Evolutionary conservation across 2,329 filamentous ascomycete species (phyloP).

Genomic region (Sporothrix dimorphospora): DNA sequence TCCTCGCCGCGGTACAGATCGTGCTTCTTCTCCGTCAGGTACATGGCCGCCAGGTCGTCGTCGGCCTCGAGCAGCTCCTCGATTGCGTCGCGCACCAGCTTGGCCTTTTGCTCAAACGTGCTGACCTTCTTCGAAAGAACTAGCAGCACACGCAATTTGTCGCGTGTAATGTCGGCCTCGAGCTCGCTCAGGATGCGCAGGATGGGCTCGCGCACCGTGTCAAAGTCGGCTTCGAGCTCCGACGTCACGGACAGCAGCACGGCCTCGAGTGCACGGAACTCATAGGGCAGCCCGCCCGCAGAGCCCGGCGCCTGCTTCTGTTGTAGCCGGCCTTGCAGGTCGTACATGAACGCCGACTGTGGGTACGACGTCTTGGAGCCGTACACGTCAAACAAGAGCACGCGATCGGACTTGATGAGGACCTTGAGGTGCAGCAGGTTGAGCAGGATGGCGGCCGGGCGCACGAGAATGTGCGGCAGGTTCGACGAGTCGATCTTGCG

Average conservation of each 20-base stretch:
- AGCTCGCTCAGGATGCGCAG: conserved; percentile 85
- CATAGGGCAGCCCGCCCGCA: conserved; percentile 69
- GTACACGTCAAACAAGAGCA: conserved; percentile 94
- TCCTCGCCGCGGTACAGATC: conserved; percentile 74
- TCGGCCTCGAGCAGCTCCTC: conserved; percentile 95
- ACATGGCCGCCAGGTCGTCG: conserved; percentile 93
- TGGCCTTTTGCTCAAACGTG: conserved; percentile 96
- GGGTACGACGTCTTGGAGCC: conserved; percentile 93
- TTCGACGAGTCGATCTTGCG: conserved; percentile 98
- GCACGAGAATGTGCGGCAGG: conserved; percentile 91
- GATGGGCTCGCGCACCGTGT: conserved; percentile 89
- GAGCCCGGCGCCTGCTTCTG: conserved; percentile 58
- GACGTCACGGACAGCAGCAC: conserved; percentile 92
- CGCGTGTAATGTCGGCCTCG: conserved; percentile 94
- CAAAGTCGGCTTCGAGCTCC: conserved; percentile 91
- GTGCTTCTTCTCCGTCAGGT: conserved; percentile 83
- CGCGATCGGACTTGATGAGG: conserved; percentile 87
- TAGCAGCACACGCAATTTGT: conserved; percentile 87
- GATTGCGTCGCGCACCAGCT: conserved; percentile 90
- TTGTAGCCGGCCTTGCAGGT: conserved; percentile 87
- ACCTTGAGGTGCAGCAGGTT: conserved; percentile 96
- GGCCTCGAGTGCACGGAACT: conserved; percentile 93
- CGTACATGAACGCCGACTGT: conserved; percentile 97
- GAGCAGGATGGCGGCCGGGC: conserved; percentile 88
- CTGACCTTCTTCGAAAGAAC: conserved; percentile 94